These are phyloP conservation scores for Talaromyces sp. DNA, from an alignment of 2,329 filamentous ascomycete species.

Conservation along the genomic window DNA sequence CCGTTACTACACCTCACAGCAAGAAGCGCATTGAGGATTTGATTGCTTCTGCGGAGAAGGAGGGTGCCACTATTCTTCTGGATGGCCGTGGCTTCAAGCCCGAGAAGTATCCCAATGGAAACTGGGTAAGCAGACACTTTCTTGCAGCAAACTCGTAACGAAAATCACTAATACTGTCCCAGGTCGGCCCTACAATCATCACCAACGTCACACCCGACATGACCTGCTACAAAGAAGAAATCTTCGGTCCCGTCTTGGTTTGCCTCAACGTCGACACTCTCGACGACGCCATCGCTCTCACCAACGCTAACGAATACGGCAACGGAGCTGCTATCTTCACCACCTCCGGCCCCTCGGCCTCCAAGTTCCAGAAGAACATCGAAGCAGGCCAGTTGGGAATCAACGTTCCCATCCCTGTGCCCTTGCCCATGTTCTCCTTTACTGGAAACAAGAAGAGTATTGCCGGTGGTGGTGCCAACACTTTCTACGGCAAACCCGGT, in stretches of 20 bases:
- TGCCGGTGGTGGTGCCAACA: conserved; percentile 85
- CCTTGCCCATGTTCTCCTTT: conserved; percentile 61
- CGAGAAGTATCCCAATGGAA: conserved; percentile 59
- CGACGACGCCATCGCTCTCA: conserved; percentile 45
- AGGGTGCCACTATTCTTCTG: conserved; percentile 59
- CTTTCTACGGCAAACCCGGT: conserved; percentile 92
- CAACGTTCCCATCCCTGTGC: conserved; percentile 64
- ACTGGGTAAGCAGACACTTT: conserved; percentile 53
- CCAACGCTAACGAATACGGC: conserved; percentile 65
- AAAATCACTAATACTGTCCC: conserved; percentile 32
- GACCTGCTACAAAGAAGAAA: conserved; percentile 37
- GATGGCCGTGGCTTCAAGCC: conserved; percentile 59
- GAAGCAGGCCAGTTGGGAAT: conserved; percentile 65
- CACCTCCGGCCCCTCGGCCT: conserved; percentile 57
- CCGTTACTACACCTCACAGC: conserved; percentile 57
- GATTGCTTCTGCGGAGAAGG: conserved; percentile 58
- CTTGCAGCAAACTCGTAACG: too few species aligned
- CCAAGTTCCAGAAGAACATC: conserved; percentile 61
- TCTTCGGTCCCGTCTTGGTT: conserved; percentile 38
- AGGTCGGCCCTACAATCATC: conserved; percentile 35
- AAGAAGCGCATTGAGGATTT: conserved; percentile 58
- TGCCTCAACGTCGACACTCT: conserved; percentile 35
- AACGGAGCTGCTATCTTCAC: conserved; percentile 67
- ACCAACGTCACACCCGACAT: conserved; percentile 33
- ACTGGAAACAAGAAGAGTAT: conserved; percentile 81